Base-by-base conservation (phyloP, 352 stramenopile genomes). In the Phytophthora colocasiae region DNA sequence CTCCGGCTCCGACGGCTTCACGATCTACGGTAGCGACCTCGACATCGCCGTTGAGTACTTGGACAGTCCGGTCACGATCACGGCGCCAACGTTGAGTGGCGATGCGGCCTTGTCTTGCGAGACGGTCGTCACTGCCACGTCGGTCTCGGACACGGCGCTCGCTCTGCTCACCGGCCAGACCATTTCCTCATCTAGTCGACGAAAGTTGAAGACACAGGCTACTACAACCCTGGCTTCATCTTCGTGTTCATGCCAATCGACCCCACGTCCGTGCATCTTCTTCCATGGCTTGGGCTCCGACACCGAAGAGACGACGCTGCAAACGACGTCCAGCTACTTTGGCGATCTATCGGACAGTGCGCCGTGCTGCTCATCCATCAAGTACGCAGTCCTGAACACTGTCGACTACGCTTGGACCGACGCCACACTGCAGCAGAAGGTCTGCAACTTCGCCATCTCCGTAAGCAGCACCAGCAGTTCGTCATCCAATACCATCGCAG, bases 351-450 rank as follows among this genome's bases (percentile, higher is more conserved):
- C 63, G 1, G 29, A 69, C 6, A 63, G 27, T 10, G 71, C 75
- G 1, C 71, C 71, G 10, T 82, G 74, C 60, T 82, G 74, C 34
- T 67, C 63, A 3, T 71, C 59, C 0, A 66, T 73, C 56, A 65
- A 71, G 36, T 79, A 75, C 40, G 67, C 59, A 3, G 38, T 71
- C 10, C 54, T 82, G 34, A 70, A 82, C 32, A 82, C 70, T 3
- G 39, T 54, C 4, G 44, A 70, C 52, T 43, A 60, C 15, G 50
- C 59, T 12, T 82, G 74, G 74, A 77, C 60, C 6, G 56, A 74
- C 27, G 41, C 60, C 2, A 55, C 52, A 0, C 52, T 71, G 8
- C 74, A 82, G 43, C 31, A 77, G 15, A 73, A 77, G 26, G 61
- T 71, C 10, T 75, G 74, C 66, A 60, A 75, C 40, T 65, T 68